Conservation (phyloP, 2,329 filamentous ascomycete species). For the Mariannaea sp. region DNA sequence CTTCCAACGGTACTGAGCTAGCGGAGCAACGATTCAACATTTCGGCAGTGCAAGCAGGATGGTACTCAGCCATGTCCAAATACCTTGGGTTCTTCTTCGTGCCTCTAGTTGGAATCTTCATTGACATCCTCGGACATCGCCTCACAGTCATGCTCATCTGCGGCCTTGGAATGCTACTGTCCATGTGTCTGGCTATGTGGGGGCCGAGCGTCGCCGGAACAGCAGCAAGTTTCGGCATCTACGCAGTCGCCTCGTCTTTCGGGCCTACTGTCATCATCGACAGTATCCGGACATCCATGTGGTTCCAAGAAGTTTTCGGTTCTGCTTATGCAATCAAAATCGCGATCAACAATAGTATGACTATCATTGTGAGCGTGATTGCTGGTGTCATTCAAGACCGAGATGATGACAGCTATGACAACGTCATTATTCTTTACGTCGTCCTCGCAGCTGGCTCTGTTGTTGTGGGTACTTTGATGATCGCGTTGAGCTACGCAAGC, state of each 20-base stretch:
- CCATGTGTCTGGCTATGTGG: conserved; percentile 62
- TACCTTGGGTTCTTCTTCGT: conserved; percentile 64
- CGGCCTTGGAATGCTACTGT: conserved; percentile 52
- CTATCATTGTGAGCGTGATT: conserved; percentile 62
- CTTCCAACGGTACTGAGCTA: conserved; percentile 63
- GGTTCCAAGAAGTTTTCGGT: conserved; percentile 64
- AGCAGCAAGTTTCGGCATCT: conserved; percentile 63
- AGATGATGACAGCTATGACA: conserved; percentile 60
- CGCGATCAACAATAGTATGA: conserved; percentile 67
- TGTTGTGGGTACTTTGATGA: conserved; percentile 48
- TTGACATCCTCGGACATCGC: conserved; percentile 61
- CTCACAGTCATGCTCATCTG: conserved; percentile 59
- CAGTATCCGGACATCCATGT: conserved; percentile 62
- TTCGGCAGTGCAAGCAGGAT: conserved; percentile 60
- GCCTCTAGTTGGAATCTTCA: conserved; percentile 58
- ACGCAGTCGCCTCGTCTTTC: conserved; percentile 58
- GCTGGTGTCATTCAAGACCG: conserved; percentile 63
- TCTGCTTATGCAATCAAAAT: conserved; percentile 65
- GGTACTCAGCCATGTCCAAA: conserved; percentile 62
- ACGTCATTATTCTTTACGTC: conserved; percentile 61
- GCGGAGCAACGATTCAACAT: conserved; percentile 63
- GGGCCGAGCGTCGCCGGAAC: conserved; percentile 55
- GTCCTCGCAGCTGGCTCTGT: conserved; percentile 56
- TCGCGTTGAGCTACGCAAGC: conserved; percentile 45
- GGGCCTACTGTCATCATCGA: conserved; percentile 66